A percentile compares a stretch with the other conserved stretches of the same genome.
Evolutionary conservation across 768 basidiomycete species (phyloP).

Genomic region (Cytidiella melzeri): DNA sequence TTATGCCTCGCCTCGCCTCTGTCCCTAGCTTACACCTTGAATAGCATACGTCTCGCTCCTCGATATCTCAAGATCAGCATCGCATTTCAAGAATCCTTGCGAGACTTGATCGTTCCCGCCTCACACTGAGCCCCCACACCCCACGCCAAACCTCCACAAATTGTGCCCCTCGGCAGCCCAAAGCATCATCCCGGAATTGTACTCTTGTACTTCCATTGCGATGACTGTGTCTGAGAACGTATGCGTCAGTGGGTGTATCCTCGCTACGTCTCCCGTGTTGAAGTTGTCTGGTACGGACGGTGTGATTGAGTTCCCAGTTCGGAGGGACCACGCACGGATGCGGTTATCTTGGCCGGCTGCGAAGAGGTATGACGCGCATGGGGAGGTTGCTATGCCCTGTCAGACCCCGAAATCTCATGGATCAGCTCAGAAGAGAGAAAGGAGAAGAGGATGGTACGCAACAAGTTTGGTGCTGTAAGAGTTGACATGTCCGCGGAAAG

Average conservation of each 20-base stretch:
- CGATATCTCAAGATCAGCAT: no score
- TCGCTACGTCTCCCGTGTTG: conserved; percentile 9
- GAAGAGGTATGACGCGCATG: conserved; percentile 51
- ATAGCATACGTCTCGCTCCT: no score
- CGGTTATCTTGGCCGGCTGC: conserved; percentile 62
- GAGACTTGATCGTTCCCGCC: no score
- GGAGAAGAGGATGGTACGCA: background rate
- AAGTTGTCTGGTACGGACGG: conserved; percentile 11
- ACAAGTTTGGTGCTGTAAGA: conserved; percentile 37
- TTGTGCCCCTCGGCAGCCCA: conserved; percentile 46
- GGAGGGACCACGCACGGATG: conserved; percentile 66
- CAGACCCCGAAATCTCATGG: background rate
- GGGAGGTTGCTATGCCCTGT: conserved; percentile 60
- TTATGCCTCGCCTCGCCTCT: no score
- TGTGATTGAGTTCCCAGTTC: conserved; percentile 39
- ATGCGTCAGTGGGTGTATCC: conserved; percentile 24
- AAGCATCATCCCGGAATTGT: conserved; percentile 34
- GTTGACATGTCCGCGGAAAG: conserved; percentile 55
- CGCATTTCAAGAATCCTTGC: no score
- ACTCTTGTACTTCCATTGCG: conserved; percentile 45
- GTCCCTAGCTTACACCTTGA: no score
- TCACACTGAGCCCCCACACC: no score
- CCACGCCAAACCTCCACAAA: conserved; percentile 45
- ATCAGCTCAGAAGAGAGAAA: background rate
- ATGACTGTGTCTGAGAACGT: conserved; percentile 34